phyloP scores from a whole-genome alignment of 2,329 filamentous ascomycete genomes.

The Trichoderma harzianum region DNA sequence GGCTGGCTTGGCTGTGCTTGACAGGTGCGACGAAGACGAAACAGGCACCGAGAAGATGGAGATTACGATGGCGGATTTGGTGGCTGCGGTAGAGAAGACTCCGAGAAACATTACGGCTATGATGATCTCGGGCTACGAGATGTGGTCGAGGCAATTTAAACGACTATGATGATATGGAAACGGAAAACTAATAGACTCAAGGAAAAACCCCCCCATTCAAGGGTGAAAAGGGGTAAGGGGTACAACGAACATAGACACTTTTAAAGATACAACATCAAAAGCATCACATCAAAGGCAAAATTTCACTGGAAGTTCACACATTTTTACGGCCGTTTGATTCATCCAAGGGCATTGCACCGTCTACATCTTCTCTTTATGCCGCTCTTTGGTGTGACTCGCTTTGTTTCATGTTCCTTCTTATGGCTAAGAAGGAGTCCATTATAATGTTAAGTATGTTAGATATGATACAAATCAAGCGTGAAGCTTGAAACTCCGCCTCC shows the following conservation, averaged over 20 bases:
- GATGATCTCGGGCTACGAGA: constrained; percentile 57
- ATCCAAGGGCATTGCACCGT: background rate
- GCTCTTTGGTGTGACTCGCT: background rate
- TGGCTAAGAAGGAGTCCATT: background rate
- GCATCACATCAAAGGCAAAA: background rate
- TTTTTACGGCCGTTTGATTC: background rate
- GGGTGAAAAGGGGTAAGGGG: background rate
- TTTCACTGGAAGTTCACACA: background rate
- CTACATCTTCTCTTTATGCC: background rate
- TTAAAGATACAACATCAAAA: background rate
- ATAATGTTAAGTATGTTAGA: background rate
- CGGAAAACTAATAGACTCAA: background rate
- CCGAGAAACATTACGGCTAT: constrained; percentile 57
- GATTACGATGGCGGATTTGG: constrained; percentile 43
- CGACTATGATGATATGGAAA: background rate
- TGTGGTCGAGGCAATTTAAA: constrained; percentile 47
- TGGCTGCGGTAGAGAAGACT: constrained; percentile 42
- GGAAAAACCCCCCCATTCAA: background rate
- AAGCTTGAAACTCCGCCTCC: background rate
- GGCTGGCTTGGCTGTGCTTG: constrained; percentile 43
- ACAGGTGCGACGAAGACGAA: constrained; percentile 32
- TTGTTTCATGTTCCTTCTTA: background rate
- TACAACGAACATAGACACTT: background rate
- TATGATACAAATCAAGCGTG: constrained; percentile 13
- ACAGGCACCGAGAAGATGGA: constrained; percentile 29